Evolutionary conservation across 495 filamentous ascomycete species (phyloP), one percentile per base, ranked within the genome.

Genomic region (Apiosordaria backusii): DNA sequence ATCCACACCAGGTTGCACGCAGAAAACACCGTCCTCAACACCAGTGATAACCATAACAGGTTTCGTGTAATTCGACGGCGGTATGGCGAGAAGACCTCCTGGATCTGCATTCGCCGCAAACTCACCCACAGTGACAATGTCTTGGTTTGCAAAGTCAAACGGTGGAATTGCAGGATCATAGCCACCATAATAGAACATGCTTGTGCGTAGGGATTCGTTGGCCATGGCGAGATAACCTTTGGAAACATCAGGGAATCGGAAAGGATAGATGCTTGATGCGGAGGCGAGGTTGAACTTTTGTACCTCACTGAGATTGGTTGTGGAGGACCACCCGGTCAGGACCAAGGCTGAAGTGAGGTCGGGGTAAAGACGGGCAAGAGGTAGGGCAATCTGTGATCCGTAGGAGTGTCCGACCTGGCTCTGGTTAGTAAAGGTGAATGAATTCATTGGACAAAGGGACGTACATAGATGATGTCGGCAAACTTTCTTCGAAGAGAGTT

Each of bases 121-220:
- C 57, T 59, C 57, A 7, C 57, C 57, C 4, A 59, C 13, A 7
- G 57, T 59, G 16, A 26, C 26, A 15, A 59, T 25, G n/a, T 59
- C 57, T 6, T 24, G 22, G 57, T 27, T 23, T 18, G 21, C 57
- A 25, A 59, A 59, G 26, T 59, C 57, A 25, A 25, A 59, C 7
- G 23, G n/a, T 10, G 57, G 57, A 23, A 59, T 59, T 18, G 57
- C 57, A 4, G 57, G 57, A 4, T 59, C 57, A 16, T 59, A 59
- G 7, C 16, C 23, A 18, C 57, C 57, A 4, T 7, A 59, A 23
- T 59, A 59, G 26, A 59, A 59, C 19, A 18, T 0, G 2, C 9
- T 26, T 59, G 16, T 16, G 9, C 23, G 21, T 10, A 18, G 23
- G 16, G 24, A 0, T 27, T 25, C 26, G 57, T 29, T 23, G 1